Base-by-base conservation (phyloP, 163 green algal species). In the Scenedesmus sp. region DNA sequence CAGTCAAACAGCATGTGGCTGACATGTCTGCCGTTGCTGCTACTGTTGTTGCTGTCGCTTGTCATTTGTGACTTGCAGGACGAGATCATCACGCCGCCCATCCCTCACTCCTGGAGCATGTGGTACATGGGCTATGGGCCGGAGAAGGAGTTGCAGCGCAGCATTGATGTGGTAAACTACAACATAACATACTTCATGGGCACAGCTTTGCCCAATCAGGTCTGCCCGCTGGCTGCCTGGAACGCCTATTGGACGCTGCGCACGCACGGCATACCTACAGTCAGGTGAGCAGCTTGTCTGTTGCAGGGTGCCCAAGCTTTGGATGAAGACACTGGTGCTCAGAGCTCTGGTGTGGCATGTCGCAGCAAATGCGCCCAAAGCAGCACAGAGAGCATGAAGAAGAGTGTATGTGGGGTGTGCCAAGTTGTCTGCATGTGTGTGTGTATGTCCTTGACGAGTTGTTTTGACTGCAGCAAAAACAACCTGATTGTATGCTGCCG, bases 61-160 rank as follows among this genome's bases (percentile, higher is more conserved):
- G 20, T 81, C 70, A 26, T 10, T 18, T 55, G 26, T n/a, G 9
- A 23, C 70, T 52, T 82, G 34, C 84, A 90, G 84, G 90, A 93
- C 66, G 90, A 93, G 84, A 55, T 93, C 62, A 87, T 93, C 34
- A 93, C 90, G 1, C 90, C 90, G 5, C 90, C 90, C 52, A 82
- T 93, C 83, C 90, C 90, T 20, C 57, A 88, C 12, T 87, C 84
- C 15, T 93, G 90, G 90, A 84, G 70, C 73, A 93, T 90, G 90
- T 93, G 84, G 83, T 87, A 54, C 67, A 93, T 93, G 90, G 90
- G 90, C 54, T 90, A 90, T 34, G 90, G 73, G 13, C 90, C 90
- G 16, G 18, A n/a, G 10, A 23, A 83, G 6, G 0, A 46, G 16
- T 5, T 93, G 74, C 90, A 93, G 84, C 56, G 56, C 70, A 90